Evolutionary conservation across 495 filamentous ascomycete species (phyloP).

Genomic region (Podospora pseudoanserina): DNA sequence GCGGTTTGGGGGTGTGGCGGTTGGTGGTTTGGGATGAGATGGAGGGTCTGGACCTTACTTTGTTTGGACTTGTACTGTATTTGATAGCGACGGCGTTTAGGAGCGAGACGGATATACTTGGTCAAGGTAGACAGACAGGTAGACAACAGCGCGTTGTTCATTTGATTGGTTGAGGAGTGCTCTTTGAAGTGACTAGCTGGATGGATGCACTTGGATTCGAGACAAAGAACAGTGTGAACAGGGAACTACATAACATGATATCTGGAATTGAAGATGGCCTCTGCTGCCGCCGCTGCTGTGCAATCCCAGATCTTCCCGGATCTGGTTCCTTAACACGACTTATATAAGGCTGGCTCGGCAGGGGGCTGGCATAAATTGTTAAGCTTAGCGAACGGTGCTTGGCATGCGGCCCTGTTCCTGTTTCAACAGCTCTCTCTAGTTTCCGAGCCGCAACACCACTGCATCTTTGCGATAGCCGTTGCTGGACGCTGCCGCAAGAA

Average conservation of each 20-base stretch:
- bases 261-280: neutral
- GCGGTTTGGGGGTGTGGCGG: slow-evolving; percentile 14
- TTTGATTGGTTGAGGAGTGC: neutral
- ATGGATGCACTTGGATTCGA: neutral
- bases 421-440: neutral
- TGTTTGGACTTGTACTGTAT: neutral
- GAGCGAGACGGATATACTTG: neutral
- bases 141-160: no score
- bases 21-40: neutral
- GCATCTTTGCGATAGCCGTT: neutral
- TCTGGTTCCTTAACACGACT: neutral
- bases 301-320: neutral
- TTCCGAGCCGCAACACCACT: slow-evolving; percentile 2
- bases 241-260: neutral
- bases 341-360: neutral
- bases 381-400: neutral
- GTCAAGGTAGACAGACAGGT: no score
- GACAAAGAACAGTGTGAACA: neutral
- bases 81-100: neutral
- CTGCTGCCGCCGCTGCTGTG: neutral
- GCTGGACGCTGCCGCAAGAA: neutral
- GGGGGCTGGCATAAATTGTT: slow-evolving; percentile 4
- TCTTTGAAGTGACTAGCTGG: neutral
- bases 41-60: no score
- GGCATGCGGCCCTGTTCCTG: neutral